Evolutionary conservation across 805 yeast species (phyloP), one percentile per base, ranked within the genome.

Genomic region (Ogataea neopini): DNA sequence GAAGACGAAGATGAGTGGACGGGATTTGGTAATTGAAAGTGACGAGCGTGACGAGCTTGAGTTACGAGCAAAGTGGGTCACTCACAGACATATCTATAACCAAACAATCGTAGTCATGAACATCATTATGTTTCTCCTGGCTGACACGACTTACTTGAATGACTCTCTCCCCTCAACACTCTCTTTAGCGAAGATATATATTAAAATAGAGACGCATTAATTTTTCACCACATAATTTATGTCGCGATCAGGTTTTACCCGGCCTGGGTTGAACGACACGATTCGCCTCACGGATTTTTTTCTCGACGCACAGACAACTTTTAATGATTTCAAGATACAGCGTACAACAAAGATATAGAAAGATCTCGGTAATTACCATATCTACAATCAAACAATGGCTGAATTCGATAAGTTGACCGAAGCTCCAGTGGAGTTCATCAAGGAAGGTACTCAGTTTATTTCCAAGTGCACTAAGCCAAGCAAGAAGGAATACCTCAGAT

Each of bases 401-500:
- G 67, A 63, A 49, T 74, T 83, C 63, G 95, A 86, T 68, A 86
- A 85, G 68, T 62, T 86, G 50, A 77, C 89, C 33, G 96, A 91
- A 68, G 85, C 88, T 51, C 97, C 98, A 61, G 78, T 83, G 54
- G 97, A 89, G 66, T 89, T 92, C 75, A 74, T 90, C 72, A 88
- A 83, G 71, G 97, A 94, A 62, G 97, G 98, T 54, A 72, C 84
- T 50, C 88, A 89, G 50, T 94, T 94, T 69, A 76, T 94, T 61
- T 80, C 81, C 67, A 88, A 88, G 71, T 92, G 98, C 76, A 85
- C 94, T 64, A 92, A 94, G 73, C 99, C 99, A 59, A 84, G 83
- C 67, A 73, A 78, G 66, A 88, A 86, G 79, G 99, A 92, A 73
- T 92, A 88, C 77, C 61, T 83, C 50, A 85, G 86, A 70, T 86